phyloP scores from a whole-genome alignment of 2,329 filamentous ascomycete genomes.

The Thyridium curvatum region DNA sequence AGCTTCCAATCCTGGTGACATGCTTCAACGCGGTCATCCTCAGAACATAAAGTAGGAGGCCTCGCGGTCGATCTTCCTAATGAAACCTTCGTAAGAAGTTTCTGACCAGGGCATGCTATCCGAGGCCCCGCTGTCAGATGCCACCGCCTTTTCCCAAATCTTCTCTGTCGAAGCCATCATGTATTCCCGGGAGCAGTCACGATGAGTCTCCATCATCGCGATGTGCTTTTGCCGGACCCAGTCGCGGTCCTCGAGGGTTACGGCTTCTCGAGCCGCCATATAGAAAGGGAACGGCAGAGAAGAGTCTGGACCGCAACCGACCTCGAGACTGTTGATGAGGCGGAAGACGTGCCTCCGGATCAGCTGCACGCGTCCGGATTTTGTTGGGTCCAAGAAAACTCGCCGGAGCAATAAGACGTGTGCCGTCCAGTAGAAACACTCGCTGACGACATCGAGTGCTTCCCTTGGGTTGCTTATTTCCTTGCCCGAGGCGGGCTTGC shows the following conservation, averaged over 20 bases:
- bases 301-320: not conserved
- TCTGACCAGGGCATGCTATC: no score
- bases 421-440: conserved; percentile 1
- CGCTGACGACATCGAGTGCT: not conserved
- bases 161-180: not conserved
- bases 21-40: no score
- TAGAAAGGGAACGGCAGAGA: conserved; percentile 1
- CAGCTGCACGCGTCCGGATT: not conserved
- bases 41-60: no score
- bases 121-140: no score
- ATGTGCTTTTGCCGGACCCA: not conserved
- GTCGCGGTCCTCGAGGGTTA: not conserved
- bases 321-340: not conserved
- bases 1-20: no score
- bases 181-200: not conserved
- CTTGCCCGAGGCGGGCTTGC: no score
- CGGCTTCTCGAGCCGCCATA: not conserved
- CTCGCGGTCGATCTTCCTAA: no score
- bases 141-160: not conserved
- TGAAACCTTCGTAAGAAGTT: no score
- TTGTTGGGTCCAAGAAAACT: not conserved
- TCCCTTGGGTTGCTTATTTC: not conserved
- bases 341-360: not conserved
- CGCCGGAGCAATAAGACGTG: not conserved
- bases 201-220: not conserved